Base-by-base conservation (phyloP, 371 early-diverging fungal genomes). In the Lichtheimia hyalospora region DNA sequence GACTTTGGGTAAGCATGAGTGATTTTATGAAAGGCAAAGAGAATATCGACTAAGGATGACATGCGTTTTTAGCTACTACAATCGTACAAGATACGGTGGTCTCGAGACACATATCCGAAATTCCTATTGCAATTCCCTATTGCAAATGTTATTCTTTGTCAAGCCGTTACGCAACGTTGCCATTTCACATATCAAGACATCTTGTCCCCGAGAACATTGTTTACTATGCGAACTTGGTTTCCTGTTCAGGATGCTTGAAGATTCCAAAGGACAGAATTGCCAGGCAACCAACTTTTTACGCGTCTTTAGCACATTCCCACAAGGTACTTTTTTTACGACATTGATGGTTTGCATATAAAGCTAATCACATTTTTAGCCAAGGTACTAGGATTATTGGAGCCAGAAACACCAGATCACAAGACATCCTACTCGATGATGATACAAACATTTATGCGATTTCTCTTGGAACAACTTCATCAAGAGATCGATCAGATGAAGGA, bases 141-240 rank as follows among this genome's bases (percentile, higher is more conserved):
- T 96, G 16, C 97, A 96, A 71, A 77, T 89, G n/a, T 68, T 96
- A 5, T 93, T 81, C 62, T 94, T 89, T 63, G 85, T 78, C 0
- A 68, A 70, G 0, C 81, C 88, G 1, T 68, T 97, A 28, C 77
- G 92, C 21, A 74, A 77, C 5, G 63, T 93, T 1, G 84, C 86
- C 18, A 89, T 87, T 58, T 74, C 83, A 13, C 98, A 97, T 68
- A 87, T 92, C 54, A 76, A 77, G 8, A 70, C 75, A 0, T 62
- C 68, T 21, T 96, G 98, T 61, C 57, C 84, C 0, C 85, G 86
- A 43, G 88, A 89, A 28, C 81, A 79, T 57, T 97, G 98, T 52
- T 67, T 97, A 50, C 70, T 86, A 3, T 97, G 98, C 73, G 96
- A 97, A 60, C 81, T 96, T 15, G 96, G 95, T 0, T 93, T 95